These are phyloP conservation scores for Jamesozyma gamospora DNA, from an alignment of 805 yeast species.

Conservation along the genomic window DNA sequence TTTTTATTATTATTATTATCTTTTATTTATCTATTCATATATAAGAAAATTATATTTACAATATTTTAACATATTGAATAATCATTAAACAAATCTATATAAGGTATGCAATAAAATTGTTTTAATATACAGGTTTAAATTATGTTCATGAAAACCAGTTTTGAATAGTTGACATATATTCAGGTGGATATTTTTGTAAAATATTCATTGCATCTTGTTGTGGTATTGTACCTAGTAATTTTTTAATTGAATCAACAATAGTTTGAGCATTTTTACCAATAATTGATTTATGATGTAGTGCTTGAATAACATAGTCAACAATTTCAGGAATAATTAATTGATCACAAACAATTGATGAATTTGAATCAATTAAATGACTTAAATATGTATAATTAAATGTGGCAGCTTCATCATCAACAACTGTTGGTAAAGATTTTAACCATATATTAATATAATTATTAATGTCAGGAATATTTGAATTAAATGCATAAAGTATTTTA, in stretches of 20 bases:
- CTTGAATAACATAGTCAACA: conserved; percentile 63
- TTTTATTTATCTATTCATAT: too few relatives aligned
- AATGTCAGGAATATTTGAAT: conserved; percentile 48
- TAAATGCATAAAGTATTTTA: conserved; percentile 60
- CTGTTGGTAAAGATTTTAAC: conserved; percentile 73
- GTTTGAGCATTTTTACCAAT: conserved; percentile 62
- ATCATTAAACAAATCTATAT: conserved; percentile 3
- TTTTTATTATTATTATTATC: too few relatives aligned
- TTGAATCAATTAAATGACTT: conserved; percentile 55
- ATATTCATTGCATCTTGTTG: conserved; percentile 58
- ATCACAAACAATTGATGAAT: conserved; percentile 48
- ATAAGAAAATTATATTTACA: too few relatives aligned
- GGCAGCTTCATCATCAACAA: conserved; percentile 83
- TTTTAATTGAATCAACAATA: conserved; percentile 53
- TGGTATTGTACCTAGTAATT: conserved; percentile 53
- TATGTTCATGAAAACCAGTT: conserved; percentile 38
- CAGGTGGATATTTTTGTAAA: conserved; percentile 52
- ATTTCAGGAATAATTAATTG: conserved; percentile 44
- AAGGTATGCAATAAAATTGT: conserved; percentile 1
- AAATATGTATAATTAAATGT: conserved; percentile 71
- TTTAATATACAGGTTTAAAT: not conserved
- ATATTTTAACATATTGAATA: too few relatives aligned
- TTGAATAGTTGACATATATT: conserved; percentile 49
- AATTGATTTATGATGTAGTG: conserved; percentile 57
- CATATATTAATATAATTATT: conserved; percentile 60